Conservation (phyloP, 2,329 filamentous ascomycete genomes). For the Colletotrichum musicola region DNA sequence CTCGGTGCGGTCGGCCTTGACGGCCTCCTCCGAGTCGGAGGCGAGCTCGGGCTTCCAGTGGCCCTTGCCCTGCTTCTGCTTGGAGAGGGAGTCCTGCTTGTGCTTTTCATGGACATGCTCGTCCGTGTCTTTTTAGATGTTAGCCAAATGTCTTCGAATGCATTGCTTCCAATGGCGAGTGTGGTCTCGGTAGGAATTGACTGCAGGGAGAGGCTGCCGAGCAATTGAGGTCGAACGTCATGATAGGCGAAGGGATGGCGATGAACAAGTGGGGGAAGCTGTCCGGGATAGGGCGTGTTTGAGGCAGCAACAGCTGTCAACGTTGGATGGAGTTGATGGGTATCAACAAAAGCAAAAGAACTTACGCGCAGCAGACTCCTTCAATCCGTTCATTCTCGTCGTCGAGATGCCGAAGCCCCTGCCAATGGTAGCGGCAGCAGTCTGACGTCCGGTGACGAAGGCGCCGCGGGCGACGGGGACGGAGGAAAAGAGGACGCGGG, state of each 20-base stretch:
- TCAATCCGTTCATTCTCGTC: conserved; percentile 47
- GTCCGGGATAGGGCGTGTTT: too few species aligned
- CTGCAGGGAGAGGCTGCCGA: background rate
- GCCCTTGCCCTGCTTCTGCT: conserved; percentile 77
- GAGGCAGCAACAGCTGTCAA: too few species aligned
- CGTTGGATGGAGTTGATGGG: too few species aligned
- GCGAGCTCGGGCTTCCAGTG: conserved; percentile 85
- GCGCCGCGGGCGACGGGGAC: conserved; percentile 42
- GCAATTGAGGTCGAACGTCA: background rate
- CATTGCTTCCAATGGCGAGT: background rate
- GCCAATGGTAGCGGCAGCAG: conserved; percentile 21
- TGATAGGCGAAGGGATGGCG: background rate
- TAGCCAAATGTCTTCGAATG: background rate
- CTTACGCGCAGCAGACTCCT: conserved; percentile 54
- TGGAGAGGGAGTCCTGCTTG: conserved; percentile 72
- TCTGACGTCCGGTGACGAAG: conserved; percentile 44
- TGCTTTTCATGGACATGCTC: conserved; percentile 69
- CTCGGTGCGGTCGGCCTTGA: conserved; percentile 73
- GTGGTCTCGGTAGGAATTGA: background rate
- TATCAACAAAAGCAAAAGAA: background rate
- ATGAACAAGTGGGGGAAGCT: background rate
- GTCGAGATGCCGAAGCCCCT: conserved; percentile 47
- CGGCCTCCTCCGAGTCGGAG: conserved; percentile 81
- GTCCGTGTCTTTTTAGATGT: conserved; percentile 48
- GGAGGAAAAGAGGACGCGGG: conserved; percentile 45